Base-by-base conservation (phyloP, 441 rosid species). In the Melianthus villosus region DNA sequence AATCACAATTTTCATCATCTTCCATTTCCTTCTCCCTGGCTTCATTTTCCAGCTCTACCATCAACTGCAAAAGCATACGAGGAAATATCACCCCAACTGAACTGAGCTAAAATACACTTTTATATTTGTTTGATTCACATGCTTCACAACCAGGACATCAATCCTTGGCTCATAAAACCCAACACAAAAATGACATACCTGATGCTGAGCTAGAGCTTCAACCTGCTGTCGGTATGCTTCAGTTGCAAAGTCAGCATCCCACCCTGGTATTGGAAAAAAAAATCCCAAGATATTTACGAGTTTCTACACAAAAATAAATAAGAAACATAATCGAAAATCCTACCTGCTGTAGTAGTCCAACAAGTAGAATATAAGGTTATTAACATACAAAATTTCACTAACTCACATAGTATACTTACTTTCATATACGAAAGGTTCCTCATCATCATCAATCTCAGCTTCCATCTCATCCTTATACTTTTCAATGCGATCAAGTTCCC, bases 181-280 rank as follows among this genome's bases (percentile, higher is more conserved):
- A 41, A 12, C 16, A 41, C 16, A 27, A 13, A 10, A 7, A 22
- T 53, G 34, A 62, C 69, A 39, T 7, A 92, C 99, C 78, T 86
- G 97, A 66, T 92, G 79, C 50, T 82, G 95, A 46, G 97, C 82
- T 62, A 92, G 68, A 38, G 70, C 69, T 63, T 86, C 89, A 60
- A 92, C 99, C 68, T 92, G 79, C 66, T 92, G 95, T 51, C 97
- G 65, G 59, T 92, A 92, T 5, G 93, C 97, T 79, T 86, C 92
- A 5, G 99, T 92, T 14, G 99, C 99, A 78, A 86, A 75, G 63
- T 92, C 99, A 58, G 99, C 84, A 76, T 92, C 97, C 99, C 99
- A 92, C 25, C 75, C 99, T 92, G 72, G 50, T 43, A 53, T 32
- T 11, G 34, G 42, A 29, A 26, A n/a, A n/a, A n/a, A n/a, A n/a